Percentiles rank a stretch among this genome's conserved stretches.
Conservation (phyloP, 768 basidiomycete species). For the Sporobolomyces roseus region DNA sequence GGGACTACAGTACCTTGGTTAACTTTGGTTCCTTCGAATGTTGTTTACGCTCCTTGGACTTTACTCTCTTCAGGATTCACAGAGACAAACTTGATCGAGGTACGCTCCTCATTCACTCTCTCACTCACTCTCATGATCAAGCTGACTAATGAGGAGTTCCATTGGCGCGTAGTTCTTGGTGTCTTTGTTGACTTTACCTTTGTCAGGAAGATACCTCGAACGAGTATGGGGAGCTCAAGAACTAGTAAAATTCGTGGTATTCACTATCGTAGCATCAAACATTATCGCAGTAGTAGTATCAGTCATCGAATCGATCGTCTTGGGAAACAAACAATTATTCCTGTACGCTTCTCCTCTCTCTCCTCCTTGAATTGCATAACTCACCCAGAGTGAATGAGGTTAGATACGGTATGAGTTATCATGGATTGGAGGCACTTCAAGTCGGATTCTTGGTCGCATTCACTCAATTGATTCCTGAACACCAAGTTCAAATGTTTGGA, state of each 20-base stretch:
- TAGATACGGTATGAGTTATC: constrained; percentile 84
- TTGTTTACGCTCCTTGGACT: constrained; percentile 70
- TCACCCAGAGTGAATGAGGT: background rate
- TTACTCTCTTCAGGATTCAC: constrained; percentile 82
- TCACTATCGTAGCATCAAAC: constrained; percentile 74
- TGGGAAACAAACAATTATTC: constrained; percentile 38
- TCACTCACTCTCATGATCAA: background rate
- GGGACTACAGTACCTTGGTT: constrained; percentile 42
- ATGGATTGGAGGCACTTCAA: constrained; percentile 88
- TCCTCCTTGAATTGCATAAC: background rate
- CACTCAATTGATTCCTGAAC: constrained; percentile 95
- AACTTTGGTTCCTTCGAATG: constrained; percentile 40
- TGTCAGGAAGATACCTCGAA: constrained; percentile 84
- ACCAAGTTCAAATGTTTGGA: constrained; percentile 90
- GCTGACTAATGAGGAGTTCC: background rate
- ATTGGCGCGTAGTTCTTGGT: constrained; percentile 61
- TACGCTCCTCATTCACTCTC: constrained; percentile 51
- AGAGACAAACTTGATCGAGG: constrained; percentile 79
- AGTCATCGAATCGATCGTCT: constrained; percentile 63
- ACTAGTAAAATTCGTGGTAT: constrained; percentile 58
- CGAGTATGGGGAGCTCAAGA: constrained; percentile 72
- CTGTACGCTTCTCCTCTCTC: constrained; percentile 29
- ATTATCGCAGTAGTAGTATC: constrained; percentile 81
- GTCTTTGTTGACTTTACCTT: constrained; percentile 71
- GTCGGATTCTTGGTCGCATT: constrained; percentile 87